Evolutionary conservation across 1,139 yeast species (phyloP), one percentile per base, ranked within the genome.

Genomic region (Kodamaea derodonti): DNA sequence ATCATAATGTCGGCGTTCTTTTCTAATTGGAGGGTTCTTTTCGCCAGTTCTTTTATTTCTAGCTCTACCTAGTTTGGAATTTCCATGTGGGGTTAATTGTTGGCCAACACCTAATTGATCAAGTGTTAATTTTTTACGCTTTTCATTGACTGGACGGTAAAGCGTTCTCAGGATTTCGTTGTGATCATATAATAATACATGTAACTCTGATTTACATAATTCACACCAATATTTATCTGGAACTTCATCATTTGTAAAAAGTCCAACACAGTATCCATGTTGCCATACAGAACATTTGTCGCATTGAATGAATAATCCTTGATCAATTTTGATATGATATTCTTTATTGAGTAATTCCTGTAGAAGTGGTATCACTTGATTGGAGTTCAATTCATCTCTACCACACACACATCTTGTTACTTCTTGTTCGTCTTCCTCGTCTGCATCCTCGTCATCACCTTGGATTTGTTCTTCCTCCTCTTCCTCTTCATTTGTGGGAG

Each of bases 201-300:
- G 97, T 28, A 83, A 63, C 30, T 84, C 90, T 0, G 96, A 95
- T 45, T 81, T 78, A 62, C 97, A 92, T 48, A 66, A 60, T 54
- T 92, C 98, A 67, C 97, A 90, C 84, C 87, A 86, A 59, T 90
- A 90, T 56, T 84, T 84, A 40, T 88, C 96, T 2, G 96, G 96
- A 1, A 87, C 87, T 40, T 77, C 83, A 23, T 78, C 81, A 45
- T 80, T 84, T 33, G 75, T 75, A 41, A 68, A 70, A 39, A 86
- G 73, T 1, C 96, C 95, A 27, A 92, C 97, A 64, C 98, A 92
- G 60, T 72, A 88, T 3, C 97, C 97, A 56, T 92, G 98, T 60
- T 92, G 97, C 98, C 97, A 92, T 9, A 83, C 95, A 17, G 87
- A 80, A 62, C 98, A 92, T 43, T 75, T 72, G 49, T 92, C 97